Percentiles rank a stretch among this genome's conserved stretches.
Conservation (phyloP, 2,329 filamentous ascomycete genomes). For the Geosmithia putterillii region DNA sequence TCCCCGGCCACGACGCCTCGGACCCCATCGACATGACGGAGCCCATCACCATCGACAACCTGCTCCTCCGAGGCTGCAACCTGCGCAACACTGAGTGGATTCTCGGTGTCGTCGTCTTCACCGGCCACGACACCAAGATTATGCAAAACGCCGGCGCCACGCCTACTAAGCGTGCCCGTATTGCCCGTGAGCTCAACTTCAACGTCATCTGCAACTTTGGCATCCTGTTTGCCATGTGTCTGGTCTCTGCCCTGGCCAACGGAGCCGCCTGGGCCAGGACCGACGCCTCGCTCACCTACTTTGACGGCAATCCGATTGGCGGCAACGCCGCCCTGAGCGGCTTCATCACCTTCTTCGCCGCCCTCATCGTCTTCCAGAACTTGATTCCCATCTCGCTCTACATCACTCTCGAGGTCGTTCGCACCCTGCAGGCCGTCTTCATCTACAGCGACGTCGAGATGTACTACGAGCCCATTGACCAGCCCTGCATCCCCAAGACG, state of each 20-base stretch:
- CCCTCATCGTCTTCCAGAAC: slow-evolving; percentile 92
- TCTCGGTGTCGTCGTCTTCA: slow-evolving; percentile 85
- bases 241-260: slow-evolving; percentile 74
- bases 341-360: slow-evolving; percentile 95
- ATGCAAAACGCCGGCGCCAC: slow-evolving; percentile 98
- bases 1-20: slow-evolving; percentile 49
- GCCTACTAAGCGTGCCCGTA: slow-evolving; percentile 82
- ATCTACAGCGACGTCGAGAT: slow-evolving; percentile 94
- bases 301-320: slow-evolving; percentile 78
- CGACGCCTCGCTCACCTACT: slow-evolving; percentile 64
- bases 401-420: slow-evolving; percentile 92
- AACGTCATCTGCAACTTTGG: slow-evolving; percentile 96
- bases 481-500: slow-evolving; percentile 90
- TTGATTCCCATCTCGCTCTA: slow-evolving; percentile 97
- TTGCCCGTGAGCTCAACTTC: slow-evolving; percentile 90
- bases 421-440: slow-evolving; percentile 86
- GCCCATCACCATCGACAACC: slow-evolving; percentile 87
- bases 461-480: slow-evolving; percentile 93
- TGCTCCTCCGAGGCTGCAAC: slow-evolving; percentile 86
- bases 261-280: slow-evolving; percentile 68
- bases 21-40: slow-evolving; percentile 72
- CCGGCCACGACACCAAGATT: slow-evolving; percentile 93
- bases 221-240: slow-evolving; percentile 79
- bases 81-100: slow-evolving; percentile 94
- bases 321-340: slow-evolving; percentile 65